phyloP scores from a whole-genome alignment of 169 alveolate genomes.

The Plasmodium inui region DNA sequence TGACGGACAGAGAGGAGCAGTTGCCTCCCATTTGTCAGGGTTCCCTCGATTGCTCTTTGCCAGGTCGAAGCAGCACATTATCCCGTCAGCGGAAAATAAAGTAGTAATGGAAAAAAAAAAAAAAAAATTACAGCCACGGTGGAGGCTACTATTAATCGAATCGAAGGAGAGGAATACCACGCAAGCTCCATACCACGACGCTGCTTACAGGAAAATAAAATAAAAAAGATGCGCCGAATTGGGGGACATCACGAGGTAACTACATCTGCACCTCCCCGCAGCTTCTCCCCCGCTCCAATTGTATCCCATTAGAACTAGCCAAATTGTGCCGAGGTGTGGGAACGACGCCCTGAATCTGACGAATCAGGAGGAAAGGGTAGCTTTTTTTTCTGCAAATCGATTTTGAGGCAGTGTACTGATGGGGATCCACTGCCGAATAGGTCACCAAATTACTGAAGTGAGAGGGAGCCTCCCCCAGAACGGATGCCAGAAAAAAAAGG shows the following conservation, averaged over 20 bases:
- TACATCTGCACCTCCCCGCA: background rate
- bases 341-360: background rate
- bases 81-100: background rate
- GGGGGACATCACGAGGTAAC: background rate
- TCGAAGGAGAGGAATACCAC: background rate
- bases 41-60: too few species aligned
- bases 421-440: background rate
- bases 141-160: background rate
- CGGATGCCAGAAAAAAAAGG: background rate
- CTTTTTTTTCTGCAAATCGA: background rate
- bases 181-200: background rate
- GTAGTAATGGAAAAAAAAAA: background rate
- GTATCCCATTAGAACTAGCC: background rate
- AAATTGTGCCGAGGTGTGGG: background rate
- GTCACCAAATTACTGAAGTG: background rate
- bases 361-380: background rate
- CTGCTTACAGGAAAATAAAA: background rate
- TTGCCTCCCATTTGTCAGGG: background rate
- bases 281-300: background rate
- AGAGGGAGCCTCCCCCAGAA: background rate
- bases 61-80: background rate
- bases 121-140: background rate
- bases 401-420: background rate
- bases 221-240: background rate
- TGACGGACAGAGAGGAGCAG: background rate